Conservation (phyloP, 73 alveolate genomes). For the Paramecium tetraurelia region DNA sequence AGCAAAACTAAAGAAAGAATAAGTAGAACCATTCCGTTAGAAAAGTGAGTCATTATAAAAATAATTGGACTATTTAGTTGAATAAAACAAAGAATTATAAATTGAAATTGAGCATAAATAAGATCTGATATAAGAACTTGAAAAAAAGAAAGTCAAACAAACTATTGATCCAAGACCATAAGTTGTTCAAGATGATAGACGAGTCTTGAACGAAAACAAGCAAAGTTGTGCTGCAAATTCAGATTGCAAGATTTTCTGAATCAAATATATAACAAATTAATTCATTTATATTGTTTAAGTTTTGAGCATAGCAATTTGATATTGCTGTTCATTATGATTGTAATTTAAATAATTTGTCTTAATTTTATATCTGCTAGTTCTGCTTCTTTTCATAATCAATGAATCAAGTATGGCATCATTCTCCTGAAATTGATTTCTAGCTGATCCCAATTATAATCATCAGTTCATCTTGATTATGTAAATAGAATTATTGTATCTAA, state of each 20-base stretch:
- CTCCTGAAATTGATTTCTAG: not conserved
- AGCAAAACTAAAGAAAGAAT: slow-evolving; percentile 27
- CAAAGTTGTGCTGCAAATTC: not conserved
- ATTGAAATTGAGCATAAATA: not conserved
- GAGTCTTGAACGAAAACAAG: not conserved
- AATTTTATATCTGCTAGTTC: not conserved
- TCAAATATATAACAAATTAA: slow-evolving; percentile 3
- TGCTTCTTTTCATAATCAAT: not conserved
- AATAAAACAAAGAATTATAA: slow-evolving; percentile 42
- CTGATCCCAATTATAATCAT: no score
- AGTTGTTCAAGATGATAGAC: not conserved
- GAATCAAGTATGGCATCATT: not conserved
- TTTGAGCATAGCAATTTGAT: not conserved
- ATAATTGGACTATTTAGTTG: not conserved
- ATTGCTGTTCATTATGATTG: not conserved
- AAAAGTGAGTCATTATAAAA: not conserved
- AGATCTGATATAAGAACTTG: not conserved
- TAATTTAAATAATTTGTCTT: not conserved
- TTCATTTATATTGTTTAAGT: not conserved
- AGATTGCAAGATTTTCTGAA: slow-evolving; percentile 41
- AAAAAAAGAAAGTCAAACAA: not conserved
- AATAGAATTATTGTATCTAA: no score
- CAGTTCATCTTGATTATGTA: no score
- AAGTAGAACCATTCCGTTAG: not conserved
- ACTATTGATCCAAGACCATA: not conserved